phyloP scores from a whole-genome alignment of 345 rosid species.

The Acer campestre region DNA sequence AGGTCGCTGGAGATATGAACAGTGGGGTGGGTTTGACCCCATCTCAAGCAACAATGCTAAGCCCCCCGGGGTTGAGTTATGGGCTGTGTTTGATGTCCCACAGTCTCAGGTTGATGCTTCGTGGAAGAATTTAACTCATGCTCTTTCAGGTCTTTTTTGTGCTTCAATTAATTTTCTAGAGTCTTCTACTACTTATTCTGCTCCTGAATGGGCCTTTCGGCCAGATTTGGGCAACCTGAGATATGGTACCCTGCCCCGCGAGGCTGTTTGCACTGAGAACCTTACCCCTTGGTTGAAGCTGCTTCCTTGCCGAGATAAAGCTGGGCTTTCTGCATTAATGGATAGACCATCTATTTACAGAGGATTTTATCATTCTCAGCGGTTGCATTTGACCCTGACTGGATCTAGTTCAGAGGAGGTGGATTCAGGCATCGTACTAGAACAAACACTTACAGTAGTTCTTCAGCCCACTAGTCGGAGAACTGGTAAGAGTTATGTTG shows the following conservation, averaged over 20 bases:
- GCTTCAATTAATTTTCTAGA: slow-evolving; percentile 93
- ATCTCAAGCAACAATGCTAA: slow-evolving; percentile 85
- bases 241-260: slow-evolving; percentile 92
- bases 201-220: slow-evolving; percentile 82
- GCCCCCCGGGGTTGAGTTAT: slow-evolving; percentile 94
- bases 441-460: slow-evolving; percentile 85
- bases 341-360: slow-evolving; percentile 90
- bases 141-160: slow-evolving; percentile 93
- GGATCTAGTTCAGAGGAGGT: slow-evolving; percentile 41
- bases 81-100: slow-evolving; percentile 95
- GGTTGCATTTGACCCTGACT: slow-evolving; percentile 57
- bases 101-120: slow-evolving; percentile 67
- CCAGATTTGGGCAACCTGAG: slow-evolving; percentile 61
- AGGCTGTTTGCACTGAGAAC: slow-evolving; percentile 98
- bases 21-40: slow-evolving; percentile 96
- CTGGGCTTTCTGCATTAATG: slow-evolving; percentile 76
- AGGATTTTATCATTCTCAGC: slow-evolving; percentile 94
- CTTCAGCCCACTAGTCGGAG: slow-evolving; percentile 58
- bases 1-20: slow-evolving; percentile 97
- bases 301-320: slow-evolving; percentile 95
- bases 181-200: slow-evolving; percentile 71
- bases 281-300: slow-evolving; percentile 98
- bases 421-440: slow-evolving; percentile 59
- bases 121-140: slow-evolving; percentile 90
- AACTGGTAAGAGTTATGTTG: slow-evolving; percentile 23